Conservation (phyloP, 2,329 filamentous ascomycete genomes). For the Diaporthe longicolla region DNA sequence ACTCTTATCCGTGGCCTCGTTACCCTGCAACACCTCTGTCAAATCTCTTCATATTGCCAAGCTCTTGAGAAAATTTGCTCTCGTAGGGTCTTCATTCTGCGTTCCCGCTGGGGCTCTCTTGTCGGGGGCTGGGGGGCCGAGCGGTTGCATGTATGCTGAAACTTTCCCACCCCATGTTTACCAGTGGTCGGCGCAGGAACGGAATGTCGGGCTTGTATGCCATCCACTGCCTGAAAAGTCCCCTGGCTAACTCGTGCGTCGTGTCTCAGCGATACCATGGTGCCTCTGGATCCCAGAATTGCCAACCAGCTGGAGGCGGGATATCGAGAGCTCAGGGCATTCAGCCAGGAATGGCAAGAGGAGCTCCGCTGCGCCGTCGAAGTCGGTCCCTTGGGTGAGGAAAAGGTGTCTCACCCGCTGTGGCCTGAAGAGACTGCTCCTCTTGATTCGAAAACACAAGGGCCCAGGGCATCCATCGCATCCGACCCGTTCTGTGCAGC, state of each 20-base stretch:
- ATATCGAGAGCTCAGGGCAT: constrained; percentile 87
- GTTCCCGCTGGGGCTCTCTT: background rate
- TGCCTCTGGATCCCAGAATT: constrained; percentile 85
- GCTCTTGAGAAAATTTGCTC: background rate
- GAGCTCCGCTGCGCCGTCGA: constrained; percentile 92
- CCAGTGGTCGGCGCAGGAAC: background rate
- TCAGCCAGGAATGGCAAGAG: constrained; percentile 93
- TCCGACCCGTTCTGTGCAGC: constrained; percentile 72
- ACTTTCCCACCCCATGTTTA: background rate
- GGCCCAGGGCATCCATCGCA: constrained; percentile 57
- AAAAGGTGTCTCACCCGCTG: constrained; percentile 87
- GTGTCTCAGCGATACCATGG: constrained; percentile 80
- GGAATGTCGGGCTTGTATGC: background rate
- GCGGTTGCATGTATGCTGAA: background rate
- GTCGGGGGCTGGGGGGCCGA: too few species aligned
- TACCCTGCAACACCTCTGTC: background rate
- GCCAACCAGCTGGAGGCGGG: constrained; percentile 95
- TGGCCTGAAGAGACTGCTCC: constrained; percentile 75
- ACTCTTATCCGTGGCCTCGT: background rate
- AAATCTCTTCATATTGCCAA: background rate
- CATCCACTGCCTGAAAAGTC: background rate
- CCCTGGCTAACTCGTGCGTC: constrained; percentile 22
- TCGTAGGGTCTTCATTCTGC: background rate
- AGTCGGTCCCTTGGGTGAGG: constrained; percentile 89
- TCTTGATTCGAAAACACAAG: background rate